Percentiles rank a stretch among this genome's conserved stretches.
These are phyloP conservation scores for Basidiobolus meristosporus DNA, from an alignment of 371 early-diverging fungal genomes.

Conservation along the genomic window DNA sequence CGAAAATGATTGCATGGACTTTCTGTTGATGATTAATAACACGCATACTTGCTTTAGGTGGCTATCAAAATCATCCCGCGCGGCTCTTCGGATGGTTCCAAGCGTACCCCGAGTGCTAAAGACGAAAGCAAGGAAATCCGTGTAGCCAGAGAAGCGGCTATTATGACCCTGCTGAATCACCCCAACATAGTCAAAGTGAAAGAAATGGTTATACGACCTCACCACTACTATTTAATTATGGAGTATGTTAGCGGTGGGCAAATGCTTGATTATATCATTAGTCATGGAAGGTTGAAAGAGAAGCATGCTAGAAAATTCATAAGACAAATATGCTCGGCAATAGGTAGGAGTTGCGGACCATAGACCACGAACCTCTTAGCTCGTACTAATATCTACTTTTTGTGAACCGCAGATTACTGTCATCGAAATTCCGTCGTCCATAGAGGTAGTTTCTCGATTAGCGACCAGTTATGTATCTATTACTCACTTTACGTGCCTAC, in stretches of 20 bases:
- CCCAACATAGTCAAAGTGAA: slow-evolving; percentile 63
- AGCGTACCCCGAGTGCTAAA: slow-evolving; percentile 26
- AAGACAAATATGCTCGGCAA: slow-evolving; percentile 81
- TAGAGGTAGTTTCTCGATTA: background rate
- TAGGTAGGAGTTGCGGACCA: too few relatives aligned
- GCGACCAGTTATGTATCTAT: slow-evolving; percentile 2
- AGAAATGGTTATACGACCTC: slow-evolving; percentile 65
- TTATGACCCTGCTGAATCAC: slow-evolving; percentile 81
- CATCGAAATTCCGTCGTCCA: background rate
- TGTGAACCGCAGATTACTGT: background rate
- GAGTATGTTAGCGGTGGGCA: slow-evolving; percentile 83
- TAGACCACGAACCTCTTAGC: too few relatives aligned
- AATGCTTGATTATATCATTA: slow-evolving; percentile 72
- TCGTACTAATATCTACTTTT: too few relatives aligned
- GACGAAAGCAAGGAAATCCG: slow-evolving; percentile 67
- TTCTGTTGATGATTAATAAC: background rate
- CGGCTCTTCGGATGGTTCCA: slow-evolving; percentile 9
- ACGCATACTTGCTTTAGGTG: slow-evolving; percentile 18
- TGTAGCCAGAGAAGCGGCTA: slow-evolving; percentile 64
- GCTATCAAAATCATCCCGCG: slow-evolving; percentile 73
- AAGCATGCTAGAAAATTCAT: slow-evolving; percentile 75
- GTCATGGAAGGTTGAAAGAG: slow-evolving; percentile 77
- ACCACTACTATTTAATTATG: slow-evolving; percentile 83
- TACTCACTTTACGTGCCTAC: background rate
- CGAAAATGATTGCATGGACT: too few relatives aligned